A percentile compares a stretch with the other conserved stretches of the same genome.
Conservation (phyloP, 2,329 filamentous ascomycete species). For the Metarhizium brunneum region DNA sequence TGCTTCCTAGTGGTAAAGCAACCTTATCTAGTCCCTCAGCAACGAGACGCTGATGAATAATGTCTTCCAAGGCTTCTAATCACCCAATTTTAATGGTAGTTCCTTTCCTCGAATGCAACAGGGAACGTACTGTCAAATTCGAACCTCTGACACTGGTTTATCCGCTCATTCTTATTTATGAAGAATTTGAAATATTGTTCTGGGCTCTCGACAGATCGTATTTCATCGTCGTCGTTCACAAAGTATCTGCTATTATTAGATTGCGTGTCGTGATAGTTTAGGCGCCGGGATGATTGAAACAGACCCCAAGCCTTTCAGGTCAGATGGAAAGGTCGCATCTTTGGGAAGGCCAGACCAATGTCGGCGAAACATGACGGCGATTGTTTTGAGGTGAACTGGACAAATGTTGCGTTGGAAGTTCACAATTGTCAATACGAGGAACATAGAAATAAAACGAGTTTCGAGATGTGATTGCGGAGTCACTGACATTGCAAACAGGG, state of each 20-base stretch:
- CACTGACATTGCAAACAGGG: not conserved
- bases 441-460: not conserved
- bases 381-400: not conserved
- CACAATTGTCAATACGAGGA: not conserved
- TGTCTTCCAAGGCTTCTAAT: slow-evolving; percentile 51
- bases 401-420: not conserved
- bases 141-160: slow-evolving; percentile 68
- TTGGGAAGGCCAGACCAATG: slow-evolving; percentile 57
- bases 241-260: slow-evolving; percentile 52
- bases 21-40: slow-evolving; percentile 49
- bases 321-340: slow-evolving; percentile 56
- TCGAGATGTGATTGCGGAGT: too few relatives aligned
- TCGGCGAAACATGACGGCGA: slow-evolving; percentile 58
- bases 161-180: slow-evolving; percentile 61
- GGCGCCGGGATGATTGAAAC: not conserved
- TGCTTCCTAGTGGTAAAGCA: slow-evolving; percentile 49
- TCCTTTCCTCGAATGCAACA: not conserved
- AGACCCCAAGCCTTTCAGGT: slow-evolving; percentile 65
- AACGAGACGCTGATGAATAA: slow-evolving; percentile 54
- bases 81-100: not conserved
- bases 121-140: slow-evolving; percentile 58
- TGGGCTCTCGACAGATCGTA: slow-evolving; percentile 60
- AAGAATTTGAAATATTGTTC: slow-evolving; percentile 67
- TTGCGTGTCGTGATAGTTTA: not conserved
- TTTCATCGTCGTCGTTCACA: slow-evolving; percentile 64